phyloP scores from a whole-genome alignment of 2,329 filamentous ascomycete species.

The Aspergillus latus region DNA sequence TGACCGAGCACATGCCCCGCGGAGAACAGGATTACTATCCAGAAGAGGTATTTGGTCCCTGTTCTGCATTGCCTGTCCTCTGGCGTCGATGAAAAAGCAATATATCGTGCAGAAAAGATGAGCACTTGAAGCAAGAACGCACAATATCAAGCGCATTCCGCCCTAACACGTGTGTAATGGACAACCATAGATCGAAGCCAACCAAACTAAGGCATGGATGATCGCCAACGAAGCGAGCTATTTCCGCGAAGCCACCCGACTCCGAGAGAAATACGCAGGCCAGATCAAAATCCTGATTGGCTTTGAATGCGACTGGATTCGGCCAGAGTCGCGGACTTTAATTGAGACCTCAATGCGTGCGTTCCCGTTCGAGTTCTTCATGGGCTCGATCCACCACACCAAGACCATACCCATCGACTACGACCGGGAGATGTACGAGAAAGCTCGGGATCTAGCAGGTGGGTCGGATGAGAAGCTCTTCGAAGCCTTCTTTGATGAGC shows the following conservation, averaged over 20 bases:
- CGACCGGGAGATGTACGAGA: constrained; percentile 65
- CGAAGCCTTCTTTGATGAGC: constrained; percentile 83
- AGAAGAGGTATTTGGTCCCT: constrained; percentile 64
- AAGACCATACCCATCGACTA: constrained; percentile 87
- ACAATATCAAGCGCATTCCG: neutral
- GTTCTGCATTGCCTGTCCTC: neutral
- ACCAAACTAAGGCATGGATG: constrained; percentile 31
- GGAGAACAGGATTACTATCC: constrained; percentile 80
- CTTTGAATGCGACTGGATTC: constrained; percentile 93
- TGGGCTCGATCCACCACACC: constrained; percentile 91
- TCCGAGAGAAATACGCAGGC: constrained; percentile 67
- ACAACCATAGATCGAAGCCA: constrained; percentile 30
- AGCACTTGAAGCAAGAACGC: neutral
- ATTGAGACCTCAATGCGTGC: constrained; percentile 60
- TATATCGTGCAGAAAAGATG: neutral
- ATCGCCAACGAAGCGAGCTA: constrained; percentile 62
- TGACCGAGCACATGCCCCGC: constrained; percentile 96
- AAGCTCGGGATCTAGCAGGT: constrained; percentile 58
- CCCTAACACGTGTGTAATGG: neutral
- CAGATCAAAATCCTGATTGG: constrained; percentile 80
- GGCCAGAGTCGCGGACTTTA: constrained; percentile 61
- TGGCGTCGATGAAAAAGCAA: neutral
- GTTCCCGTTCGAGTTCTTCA: constrained; percentile 78
- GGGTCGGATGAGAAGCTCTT: constrained; percentile 72
- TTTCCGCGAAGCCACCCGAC: constrained; percentile 69